Evolutionary conservation across 441 rosid species (phyloP).

Genomic region (Syzygium malaccense): DNA sequence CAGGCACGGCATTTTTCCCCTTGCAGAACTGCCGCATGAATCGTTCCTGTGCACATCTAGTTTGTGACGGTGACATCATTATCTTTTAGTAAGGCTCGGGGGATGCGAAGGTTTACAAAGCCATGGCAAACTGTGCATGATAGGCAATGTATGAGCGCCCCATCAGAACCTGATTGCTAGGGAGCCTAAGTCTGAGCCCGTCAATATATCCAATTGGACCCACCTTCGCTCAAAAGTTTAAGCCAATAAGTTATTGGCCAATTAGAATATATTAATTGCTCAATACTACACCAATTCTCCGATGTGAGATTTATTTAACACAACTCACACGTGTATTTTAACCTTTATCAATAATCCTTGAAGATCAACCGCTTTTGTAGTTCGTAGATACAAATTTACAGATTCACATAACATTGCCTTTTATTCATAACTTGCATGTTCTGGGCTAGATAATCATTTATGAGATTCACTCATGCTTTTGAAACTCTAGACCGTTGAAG

Average conservation of each 20-base stretch:
- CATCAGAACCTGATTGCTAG: rapidly evolving
- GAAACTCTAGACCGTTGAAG: neutral
- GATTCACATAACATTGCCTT: neutral
- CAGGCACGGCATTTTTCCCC: too few species aligned
- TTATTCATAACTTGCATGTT: neutral
- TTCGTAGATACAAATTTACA: neutral
- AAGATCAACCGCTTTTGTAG: neutral
- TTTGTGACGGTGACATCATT: neutral
- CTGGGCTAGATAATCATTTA: neutral
- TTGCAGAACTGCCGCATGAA: too few species aligned
- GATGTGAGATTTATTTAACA: neutral
- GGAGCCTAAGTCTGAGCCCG: too few species aligned
- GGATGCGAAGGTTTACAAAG: neutral
- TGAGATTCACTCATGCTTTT: neutral
- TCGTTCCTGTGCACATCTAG: neutral
- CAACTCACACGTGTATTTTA: neutral
- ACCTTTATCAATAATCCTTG: neutral
- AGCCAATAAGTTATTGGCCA: too few species aligned
- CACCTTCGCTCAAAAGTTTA: too few species aligned
- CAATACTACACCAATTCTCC: too few species aligned
- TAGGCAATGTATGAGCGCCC: neutral
- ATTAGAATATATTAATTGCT: too few species aligned
- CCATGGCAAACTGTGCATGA: neutral
- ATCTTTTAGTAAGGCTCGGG: rapidly evolving
- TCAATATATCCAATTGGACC: rapidly evolving